Conservation (phyloP, 495 filamentous ascomycete species). For the Podospora appendiculata region DNA sequence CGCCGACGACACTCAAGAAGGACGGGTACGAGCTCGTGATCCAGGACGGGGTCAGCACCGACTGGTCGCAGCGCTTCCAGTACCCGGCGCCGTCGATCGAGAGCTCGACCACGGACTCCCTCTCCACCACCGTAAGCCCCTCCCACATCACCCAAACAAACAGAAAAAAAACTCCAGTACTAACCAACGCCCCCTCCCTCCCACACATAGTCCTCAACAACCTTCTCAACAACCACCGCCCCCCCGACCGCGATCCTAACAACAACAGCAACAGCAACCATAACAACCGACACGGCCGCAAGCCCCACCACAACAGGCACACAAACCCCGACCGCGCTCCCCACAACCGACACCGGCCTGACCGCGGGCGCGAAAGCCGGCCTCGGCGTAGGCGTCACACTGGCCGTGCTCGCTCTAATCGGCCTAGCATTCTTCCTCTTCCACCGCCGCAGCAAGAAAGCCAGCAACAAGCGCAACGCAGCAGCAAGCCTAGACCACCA, state of each 20-base stretch:
- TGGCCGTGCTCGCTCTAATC: not conserved
- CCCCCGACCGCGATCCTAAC: not conserved
- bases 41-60: constrained; percentile 1
- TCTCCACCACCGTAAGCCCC: no score
- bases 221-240: not conserved
- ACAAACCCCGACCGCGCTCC: not conserved
- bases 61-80: constrained; percentile 4
- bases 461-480: not conserved
- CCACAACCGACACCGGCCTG: not conserved
- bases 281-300: not conserved
- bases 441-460: not conserved
- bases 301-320: not conserved
- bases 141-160: not conserved
- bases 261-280: not conserved
- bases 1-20: not conserved
- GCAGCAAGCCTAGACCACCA: not conserved
- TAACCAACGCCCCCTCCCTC: not conserved
- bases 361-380: not conserved
- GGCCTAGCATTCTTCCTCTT: not conserved
- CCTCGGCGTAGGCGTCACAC: not conserved
- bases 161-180: not conserved
- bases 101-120: not conserved
- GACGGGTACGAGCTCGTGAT: constrained; percentile 2
- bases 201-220: not conserved
- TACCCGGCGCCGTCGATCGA: not conserved